A percentile compares a stretch with the other conserved stretches of the same genome.
phyloP scores from a whole-genome alignment of 2,329 filamentous ascomycete species.

The Keithomyces neogunnii region DNA sequence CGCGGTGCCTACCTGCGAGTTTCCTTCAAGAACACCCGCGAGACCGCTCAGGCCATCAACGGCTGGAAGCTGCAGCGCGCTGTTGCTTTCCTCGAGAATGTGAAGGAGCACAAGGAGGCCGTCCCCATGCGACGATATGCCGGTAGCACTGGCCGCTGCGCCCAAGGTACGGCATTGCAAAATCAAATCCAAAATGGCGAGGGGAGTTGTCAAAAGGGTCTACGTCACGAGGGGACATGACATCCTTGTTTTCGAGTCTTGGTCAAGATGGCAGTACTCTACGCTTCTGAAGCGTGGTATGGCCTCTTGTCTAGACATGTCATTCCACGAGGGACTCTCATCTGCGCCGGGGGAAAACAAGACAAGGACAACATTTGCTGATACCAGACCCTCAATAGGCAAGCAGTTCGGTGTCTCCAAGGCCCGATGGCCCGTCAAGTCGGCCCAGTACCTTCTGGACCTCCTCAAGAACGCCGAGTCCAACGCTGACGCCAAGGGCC shows the following conservation, averaged over 20 bases:
- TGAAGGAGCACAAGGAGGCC: constrained; percentile 92
- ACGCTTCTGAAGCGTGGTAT: too few species aligned
- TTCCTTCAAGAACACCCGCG: constrained; percentile 99
- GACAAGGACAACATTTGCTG: constrained; percentile 17
- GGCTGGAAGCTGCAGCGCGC: constrained; percentile 97
- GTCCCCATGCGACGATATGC: constrained; percentile 98
- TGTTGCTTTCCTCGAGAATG: constrained; percentile 95
- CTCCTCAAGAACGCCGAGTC: constrained; percentile 97
- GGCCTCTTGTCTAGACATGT: too few species aligned
- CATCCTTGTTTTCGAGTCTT: too few species aligned
- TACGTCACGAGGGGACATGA: too few species aligned
- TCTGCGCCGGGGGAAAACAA: not conserved
- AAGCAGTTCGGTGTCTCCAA: constrained; percentile 98
- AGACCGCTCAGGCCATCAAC: constrained; percentile 99
- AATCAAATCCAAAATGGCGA: not conserved
- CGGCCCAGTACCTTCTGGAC: constrained; percentile 92
- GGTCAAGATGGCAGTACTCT: too few species aligned
- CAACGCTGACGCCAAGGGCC: constrained; percentile 94
- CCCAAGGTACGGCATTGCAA: constrained; percentile 73
- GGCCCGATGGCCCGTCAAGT: constrained; percentile 99
- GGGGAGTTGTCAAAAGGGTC: too few species aligned
- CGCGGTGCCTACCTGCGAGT: constrained; percentile 98
- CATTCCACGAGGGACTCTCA: too few species aligned
- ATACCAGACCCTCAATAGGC: constrained; percentile 47
- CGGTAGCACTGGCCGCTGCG: constrained; percentile 88